Conservation (phyloP, 2,329 filamentous ascomycete species). For the Fusarium paranaense region DNA sequence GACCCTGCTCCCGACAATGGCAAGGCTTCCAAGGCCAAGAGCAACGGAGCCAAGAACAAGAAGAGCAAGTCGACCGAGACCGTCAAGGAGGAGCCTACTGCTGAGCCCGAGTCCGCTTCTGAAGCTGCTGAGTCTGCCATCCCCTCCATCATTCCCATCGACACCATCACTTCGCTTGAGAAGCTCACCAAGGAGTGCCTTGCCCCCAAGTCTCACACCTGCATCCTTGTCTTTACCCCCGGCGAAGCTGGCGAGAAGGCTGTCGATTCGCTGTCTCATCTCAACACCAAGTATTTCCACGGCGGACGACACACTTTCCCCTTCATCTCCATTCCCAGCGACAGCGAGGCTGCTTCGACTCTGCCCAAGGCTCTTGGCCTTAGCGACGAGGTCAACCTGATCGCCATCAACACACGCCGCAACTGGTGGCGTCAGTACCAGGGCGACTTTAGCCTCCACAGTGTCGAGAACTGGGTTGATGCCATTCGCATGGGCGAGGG, state of each 20-base stretch:
- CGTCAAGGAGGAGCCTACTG: constrained; percentile 44
- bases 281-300: constrained; percentile 80
- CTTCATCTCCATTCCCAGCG: constrained; percentile 78
- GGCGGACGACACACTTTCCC: constrained; percentile 80
- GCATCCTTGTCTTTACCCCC: constrained; percentile 81
- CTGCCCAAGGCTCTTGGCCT: constrained; percentile 66
- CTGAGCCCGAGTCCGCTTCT: constrained; percentile 24
- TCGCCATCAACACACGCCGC: constrained; percentile 87
- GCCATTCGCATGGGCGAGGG: constrained; percentile 91
- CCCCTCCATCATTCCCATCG: constrained; percentile 69
- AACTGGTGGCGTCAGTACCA: constrained; percentile 86
- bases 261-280: constrained; percentile 74
- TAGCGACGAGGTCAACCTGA: constrained; percentile 71
- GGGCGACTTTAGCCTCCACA: constrained; percentile 68
- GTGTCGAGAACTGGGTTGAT: constrained; percentile 89
- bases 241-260: constrained; percentile 65
- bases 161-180: constrained; percentile 71
- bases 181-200: constrained; percentile 80
- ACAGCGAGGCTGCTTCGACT: constrained; percentile 57
- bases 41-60: constrained; percentile 52
- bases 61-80: constrained; percentile 47
- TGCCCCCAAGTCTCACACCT: constrained; percentile 80
- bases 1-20: constrained; percentile 66
- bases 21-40: constrained; percentile 55
- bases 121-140: constrained; percentile 45